Base-by-base conservation (phyloP, 2,329 filamentous ascomycete genomes). In the Trichophyton equinum region DNA sequence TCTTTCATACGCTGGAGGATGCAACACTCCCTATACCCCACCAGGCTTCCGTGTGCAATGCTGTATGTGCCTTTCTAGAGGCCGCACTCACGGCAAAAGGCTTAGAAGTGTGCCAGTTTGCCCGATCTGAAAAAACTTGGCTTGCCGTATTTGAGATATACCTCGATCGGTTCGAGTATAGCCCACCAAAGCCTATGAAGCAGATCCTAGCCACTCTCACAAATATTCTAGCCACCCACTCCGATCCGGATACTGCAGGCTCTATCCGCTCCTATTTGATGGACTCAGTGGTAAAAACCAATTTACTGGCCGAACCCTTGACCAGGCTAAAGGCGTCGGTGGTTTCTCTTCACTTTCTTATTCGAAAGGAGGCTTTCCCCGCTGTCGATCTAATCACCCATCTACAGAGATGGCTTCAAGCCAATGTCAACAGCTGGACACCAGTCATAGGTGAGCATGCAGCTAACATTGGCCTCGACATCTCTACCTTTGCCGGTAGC, bases 181-280 rank as follows among this genome's bases (percentile, higher is more conserved):
- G 71, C 6, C 76, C 74, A 58, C 71, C 73, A 22, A 78, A 77
- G 66, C 72, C 76, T 22, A 71, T 78, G 67, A 75, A 74, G 64
- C 75, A 77, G 62, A 69, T 79, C 1, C 62, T 79, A 57, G 67
- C 70, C 58, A 73, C 74, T n/a, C 61, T 78, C 60, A 68, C 68
- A 42, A 71, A 66, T 20, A 70, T 74, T 9, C 61, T 75, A 55
- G 68, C 63, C 11, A 72, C 69, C 30, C 66, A 68, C 49, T 65
- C 67, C 33, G 63, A 67, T 46, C 13, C 9, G 47, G 68, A 33
- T 8, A 68, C 69, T 22, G 36, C 67, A 11, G 62, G 64, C 18
- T 62, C 60, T 1, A 68, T 75, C 20, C 64, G 67, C 33, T 59
- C 59, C 5, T 64, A 65, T 6, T 60, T 74, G 15, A 61, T 68